phyloP scores from a whole-genome alignment of 2,329 filamentous ascomycete species.

The Xylariaceae sp. region DNA sequence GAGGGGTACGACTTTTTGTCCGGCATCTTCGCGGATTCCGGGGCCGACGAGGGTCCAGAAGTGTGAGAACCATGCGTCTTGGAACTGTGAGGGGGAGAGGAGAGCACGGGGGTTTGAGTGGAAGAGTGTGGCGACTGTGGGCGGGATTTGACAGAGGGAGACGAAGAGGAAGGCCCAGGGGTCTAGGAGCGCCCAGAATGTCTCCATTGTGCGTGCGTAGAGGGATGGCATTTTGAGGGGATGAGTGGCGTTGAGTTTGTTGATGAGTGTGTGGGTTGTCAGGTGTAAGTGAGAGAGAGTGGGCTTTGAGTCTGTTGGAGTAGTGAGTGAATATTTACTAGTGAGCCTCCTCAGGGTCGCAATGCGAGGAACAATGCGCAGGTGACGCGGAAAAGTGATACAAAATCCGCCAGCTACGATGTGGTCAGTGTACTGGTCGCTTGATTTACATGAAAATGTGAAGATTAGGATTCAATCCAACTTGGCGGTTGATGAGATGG shows the following conservation, averaged over 20 bases:
- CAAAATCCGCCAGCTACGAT: no score
- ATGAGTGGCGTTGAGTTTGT: not conserved
- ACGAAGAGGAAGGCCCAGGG: conserved; percentile 54
- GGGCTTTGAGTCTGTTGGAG: not conserved
- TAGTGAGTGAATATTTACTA: no score
- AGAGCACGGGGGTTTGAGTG: conserved; percentile 19
- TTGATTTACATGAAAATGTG: no score
- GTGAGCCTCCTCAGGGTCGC: no score
- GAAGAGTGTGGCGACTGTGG: conserved; percentile 46
- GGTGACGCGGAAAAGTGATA: no score
- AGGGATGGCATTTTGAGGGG: conserved; percentile 13
- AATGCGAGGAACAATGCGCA: no score
- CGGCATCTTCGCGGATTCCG: conserved; percentile 41
- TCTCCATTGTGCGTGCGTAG: conserved; percentile 19
- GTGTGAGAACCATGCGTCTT: conserved; percentile 54
- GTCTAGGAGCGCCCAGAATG: conserved; percentile 36
- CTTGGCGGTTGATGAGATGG: no score
- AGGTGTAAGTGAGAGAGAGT: not conserved
- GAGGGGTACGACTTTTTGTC: conserved; percentile 49
- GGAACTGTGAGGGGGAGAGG: conserved; percentile 41
- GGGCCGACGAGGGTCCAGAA: conserved; percentile 61
- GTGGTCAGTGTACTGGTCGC: no score
- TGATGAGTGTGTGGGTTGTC: not conserved
- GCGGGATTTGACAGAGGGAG: conserved; percentile 49
- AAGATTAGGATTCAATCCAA: no score